A percentile compares a stretch with the other conserved stretches of the same genome.
phyloP scores from a whole-genome alignment of 805 yeast genomes.

The Pichia ethanolica region DNA sequence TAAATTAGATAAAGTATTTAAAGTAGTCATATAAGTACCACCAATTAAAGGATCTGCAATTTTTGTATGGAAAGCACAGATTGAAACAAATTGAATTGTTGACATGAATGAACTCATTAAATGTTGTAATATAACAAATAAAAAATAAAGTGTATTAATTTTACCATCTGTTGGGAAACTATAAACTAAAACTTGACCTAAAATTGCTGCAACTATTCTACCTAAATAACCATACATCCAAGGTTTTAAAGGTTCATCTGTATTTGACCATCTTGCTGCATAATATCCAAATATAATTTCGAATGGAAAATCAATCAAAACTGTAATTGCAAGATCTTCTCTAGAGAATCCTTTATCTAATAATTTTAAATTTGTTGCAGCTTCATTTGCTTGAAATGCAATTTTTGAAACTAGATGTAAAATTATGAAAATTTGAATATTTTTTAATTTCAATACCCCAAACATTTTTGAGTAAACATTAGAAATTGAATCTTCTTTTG shows the following conservation, averaged over 20 bases:
- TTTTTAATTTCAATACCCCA: conserved; percentile 57
- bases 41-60: conserved; percentile 95
- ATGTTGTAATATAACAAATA: conserved; percentile 75
- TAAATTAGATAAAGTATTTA: conserved; percentile 83
- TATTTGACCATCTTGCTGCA: conserved; percentile 91
- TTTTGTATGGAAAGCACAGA: conserved; percentile 90
- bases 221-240: conserved; percentile 89
- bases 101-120: conserved; percentile 84
- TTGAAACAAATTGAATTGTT: conserved; percentile 90
- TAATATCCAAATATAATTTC: conserved; percentile 93
- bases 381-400: conserved; percentile 94
- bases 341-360: conserved; percentile 87
- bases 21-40: conserved; percentile 95
- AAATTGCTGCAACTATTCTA: conserved; percentile 61
- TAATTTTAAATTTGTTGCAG: conserved; percentile 86
- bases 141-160: conserved; percentile 48
- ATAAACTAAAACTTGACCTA: conserved; percentile 69
- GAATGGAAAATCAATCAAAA: conserved; percentile 90
- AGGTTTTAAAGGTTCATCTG: conserved; percentile 68
- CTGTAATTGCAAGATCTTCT: conserved; percentile 90
- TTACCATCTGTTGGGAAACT: conserved; percentile 54
- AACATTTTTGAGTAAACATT: conserved; percentile 58
- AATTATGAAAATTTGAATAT: conserved; percentile 65
- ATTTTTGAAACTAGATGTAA: conserved; percentile 77
- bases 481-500: conserved; percentile 10